Base-by-base conservation (phyloP, 805 yeast species). In the Saturnispora halmiae region DNA sequence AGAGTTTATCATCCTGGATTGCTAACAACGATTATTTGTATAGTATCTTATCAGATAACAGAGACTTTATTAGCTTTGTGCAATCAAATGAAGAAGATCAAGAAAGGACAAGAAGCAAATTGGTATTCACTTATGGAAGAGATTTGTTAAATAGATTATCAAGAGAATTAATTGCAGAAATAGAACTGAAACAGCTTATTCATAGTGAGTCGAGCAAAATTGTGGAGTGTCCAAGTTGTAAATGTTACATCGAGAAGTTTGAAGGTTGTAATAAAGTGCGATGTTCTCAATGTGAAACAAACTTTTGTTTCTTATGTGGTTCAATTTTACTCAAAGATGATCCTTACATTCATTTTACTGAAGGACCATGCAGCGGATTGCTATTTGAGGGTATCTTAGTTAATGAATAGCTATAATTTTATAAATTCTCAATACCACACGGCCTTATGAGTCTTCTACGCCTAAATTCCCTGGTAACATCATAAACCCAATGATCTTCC, bases 201-300 rank as follows among this genome's bases (percentile, higher is more conserved):
- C 50, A 47, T 10, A 63, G 65, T 8, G 66, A 63, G n/a, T 62
- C 61, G 2, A 61, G 66, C 2, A 67, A 66, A 24, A 56, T 72
- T 40, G 65, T 63, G 16, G 54, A 63, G 39, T 78, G 83, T 46
- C 83, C 84, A 0, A 54, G 56, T 4, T 78, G 83, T 50, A 53
- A 56, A 13, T 50, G 67, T 2, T 67, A 67, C 6, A 68, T 75
- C 5, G 74, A 75, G 44, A 66, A 74, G 43, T 59, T 68, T 19
- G 82, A 76, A 47, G 85, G 83, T 4, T 78, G 83, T 53, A 77
- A 77, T 50, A 75, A 73, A 50, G 75, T 78, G 79, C 64, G 62
- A 29, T 77, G 85, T 50, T 47, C 63, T 0, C 57, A 66, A 5
- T 78, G 84, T 46, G 47, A 49, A 4, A 60, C 69, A 0, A 50